Evolutionary conservation across 164 flowering plant species (phyloP), one percentile per base, ranked within the genome.

Genomic region (Nymphaea colorata): DNA sequence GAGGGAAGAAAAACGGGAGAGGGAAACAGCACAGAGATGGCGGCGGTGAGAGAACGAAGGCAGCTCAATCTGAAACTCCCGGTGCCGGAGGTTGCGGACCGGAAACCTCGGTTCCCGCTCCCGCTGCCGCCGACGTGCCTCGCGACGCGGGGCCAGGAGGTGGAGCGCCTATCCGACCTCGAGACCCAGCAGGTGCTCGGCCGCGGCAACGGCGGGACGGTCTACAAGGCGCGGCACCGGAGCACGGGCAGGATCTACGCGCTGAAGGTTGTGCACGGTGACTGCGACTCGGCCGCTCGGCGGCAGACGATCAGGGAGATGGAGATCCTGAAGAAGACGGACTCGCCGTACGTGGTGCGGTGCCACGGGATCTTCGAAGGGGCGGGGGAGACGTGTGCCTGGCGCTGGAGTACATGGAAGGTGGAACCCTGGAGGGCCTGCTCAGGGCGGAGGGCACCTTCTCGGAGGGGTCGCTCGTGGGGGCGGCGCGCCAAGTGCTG

Each of bases 251-350:
- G 59, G 12, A 6, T 73, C 63, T 90, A 77, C 75, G 98, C 98
- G 10, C 85, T 93, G 42, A 93, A 93, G 67, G 97, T 93, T 1
- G 90, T 93, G 63, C 76, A 89, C 79, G 97, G 96, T 4, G 71
- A 76, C 76, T 96, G 85, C 75, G 97, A 89, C 2, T 97, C 89
- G 45, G 44, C 83, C 59, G 88, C 84, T 5, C 86, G 89, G 15
- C 86, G 76, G 17, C 97, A 90, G 92, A 93, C 90, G 85, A 76
- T 82, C 69, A 82, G 92, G 0, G 96, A 88, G 72, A 84, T 90
- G 82, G 82, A 86, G 82, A 90, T 93, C 82, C 88, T 90, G 41
- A 78, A 90, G 4, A 81, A 75, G 44, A 93, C 89, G 8, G 79
- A 86, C 66, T 76, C 88, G 81, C 86, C 86, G 4, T 77, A 83